These are phyloP conservation scores for Sherardia arvensis DNA, from an alignment of 257 asterid genomes.

Conservation along the genomic window DNA sequence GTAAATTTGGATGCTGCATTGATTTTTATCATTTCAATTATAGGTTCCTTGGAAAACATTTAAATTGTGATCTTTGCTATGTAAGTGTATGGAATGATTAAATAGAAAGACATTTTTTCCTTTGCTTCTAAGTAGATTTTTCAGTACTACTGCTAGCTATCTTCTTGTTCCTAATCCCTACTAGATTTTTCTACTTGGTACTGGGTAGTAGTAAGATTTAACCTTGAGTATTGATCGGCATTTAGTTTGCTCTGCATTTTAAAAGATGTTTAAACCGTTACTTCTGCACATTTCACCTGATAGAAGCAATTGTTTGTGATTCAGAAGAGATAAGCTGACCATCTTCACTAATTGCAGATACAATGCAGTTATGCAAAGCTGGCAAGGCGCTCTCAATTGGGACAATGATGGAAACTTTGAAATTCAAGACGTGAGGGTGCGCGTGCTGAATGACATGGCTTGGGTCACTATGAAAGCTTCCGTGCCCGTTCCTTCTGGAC, in stretches of 20 bases:
- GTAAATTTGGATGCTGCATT: neutral
- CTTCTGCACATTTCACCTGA: neutral
- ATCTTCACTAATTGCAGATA: conserved; percentile 31
- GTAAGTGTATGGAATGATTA: neutral
- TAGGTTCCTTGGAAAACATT: neutral
- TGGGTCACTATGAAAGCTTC: conserved; percentile 95
- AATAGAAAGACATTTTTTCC: neutral
- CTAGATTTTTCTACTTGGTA: neutral
- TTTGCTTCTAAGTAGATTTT: neutral
- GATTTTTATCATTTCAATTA: neutral
- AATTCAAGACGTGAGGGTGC: conserved; percentile 61
- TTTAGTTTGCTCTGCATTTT: neutral
- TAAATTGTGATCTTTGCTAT: neutral
- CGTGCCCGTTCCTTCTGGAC: conserved; percentile 38
- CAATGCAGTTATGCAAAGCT: conserved; percentile 76
- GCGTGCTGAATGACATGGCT: conserved; percentile 62
- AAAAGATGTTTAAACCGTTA: neutral
- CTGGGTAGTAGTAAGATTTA: too few relatives aligned
- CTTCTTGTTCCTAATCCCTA: neutral
- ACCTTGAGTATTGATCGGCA: neutral
- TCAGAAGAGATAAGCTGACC: neutral
- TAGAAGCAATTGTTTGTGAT: neutral
- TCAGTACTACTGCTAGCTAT: neutral
- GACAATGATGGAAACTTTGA: conserved; percentile 65
- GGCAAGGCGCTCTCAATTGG: conserved; percentile 78